A percentile compares a stretch with the other conserved stretches of the same genome.
Evolutionary conservation across 805 yeast genomes (phyloP).

Genomic region (Nakazawaea pomicola): DNA sequence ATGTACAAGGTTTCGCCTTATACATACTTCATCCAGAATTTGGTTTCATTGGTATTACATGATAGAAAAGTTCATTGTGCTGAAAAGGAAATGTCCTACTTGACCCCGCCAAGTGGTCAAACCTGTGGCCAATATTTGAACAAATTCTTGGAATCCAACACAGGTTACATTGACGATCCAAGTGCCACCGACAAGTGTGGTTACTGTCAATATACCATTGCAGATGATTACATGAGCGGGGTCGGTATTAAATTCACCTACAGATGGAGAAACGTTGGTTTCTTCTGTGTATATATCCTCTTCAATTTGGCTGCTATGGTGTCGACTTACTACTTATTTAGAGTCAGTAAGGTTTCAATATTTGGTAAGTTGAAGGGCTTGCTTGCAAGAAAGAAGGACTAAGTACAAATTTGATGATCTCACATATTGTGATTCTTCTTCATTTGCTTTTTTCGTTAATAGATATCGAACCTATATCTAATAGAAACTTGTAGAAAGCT

Average conservation of each 20-base stretch:
- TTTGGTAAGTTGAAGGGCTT: neutral
- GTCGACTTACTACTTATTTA: constrained; percentile 29
- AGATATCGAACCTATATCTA: too few relatives aligned
- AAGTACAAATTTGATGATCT: too few relatives aligned
- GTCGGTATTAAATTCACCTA: constrained; percentile 16
- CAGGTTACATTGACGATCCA: constrained; percentile 43
- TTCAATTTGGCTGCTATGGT: constrained; percentile 46
- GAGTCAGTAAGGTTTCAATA: constrained; percentile 32
- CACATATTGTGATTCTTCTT: too few relatives aligned
- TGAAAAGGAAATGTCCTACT: constrained; percentile 28
- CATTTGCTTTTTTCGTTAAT: too few relatives aligned
- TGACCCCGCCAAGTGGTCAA: constrained; percentile 41
- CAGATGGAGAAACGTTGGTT: constrained; percentile 25
- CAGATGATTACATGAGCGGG: constrained; percentile 18
- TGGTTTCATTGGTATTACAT: constrained; percentile 36
- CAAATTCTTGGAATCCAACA: constrained; percentile 27
- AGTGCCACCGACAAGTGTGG: constrained; percentile 16
- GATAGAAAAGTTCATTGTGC: constrained; percentile 32
- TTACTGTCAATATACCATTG: constrained; percentile 19
- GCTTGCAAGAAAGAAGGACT: too few relatives aligned
- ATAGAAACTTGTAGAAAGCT: too few relatives aligned
- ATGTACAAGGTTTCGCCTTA: constrained; percentile 42
- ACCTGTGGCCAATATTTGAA: constrained; percentile 44
- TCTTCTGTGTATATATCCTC: constrained; percentile 33
- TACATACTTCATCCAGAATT: constrained; percentile 41